Evolutionary conservation across 495 filamentous ascomycete species (phyloP), one percentile per base, ranked within the genome.

Genomic region (Cairneyella variabilis): DNA sequence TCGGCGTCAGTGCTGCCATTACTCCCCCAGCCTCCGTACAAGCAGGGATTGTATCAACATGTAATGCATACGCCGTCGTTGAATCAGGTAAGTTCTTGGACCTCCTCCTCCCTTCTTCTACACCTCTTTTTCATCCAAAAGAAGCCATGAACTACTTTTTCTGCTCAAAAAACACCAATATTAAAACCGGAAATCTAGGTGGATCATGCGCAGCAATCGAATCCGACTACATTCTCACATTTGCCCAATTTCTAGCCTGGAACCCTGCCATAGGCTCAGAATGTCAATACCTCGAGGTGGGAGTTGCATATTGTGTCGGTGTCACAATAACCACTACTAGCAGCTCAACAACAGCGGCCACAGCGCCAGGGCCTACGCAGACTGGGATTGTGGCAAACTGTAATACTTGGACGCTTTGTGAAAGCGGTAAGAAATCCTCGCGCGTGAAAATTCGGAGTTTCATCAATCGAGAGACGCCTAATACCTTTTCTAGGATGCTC

Each of bases 331-430:
- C 34, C 22, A 28, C 48, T 7, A 37, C 22, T 4, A 39, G 5
- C 16, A 21, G 12, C 25, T 20, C 25, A 18, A 27, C 16, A 9
- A 25, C 49, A 22, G 32, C 49, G 6, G 20, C 25, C 1, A 46
- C 51, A 18, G 20, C 34, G 11, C 50, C 50, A 14, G 34, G 22
- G 5, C 52, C 52, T 9, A 54, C 52, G 14, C 52, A 40, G 18
- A n/a, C 52, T 40, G 51, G 51, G 14, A 53, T 53, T 46, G 34
- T 46, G 10, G 30, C 52, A 25, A 26, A 11, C 3, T 48, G 36
- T 25, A 47, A 36, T 27, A n/a, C 14, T 23, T 48, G n/a, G 20
- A 10, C 17, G 28, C 27, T 37, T 20, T 27, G 12, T 11, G 32
- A 10, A 17, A 18, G 17, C 25, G 14, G 17, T 8, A 36, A 44